These are phyloP conservation scores for Alternaria incomplexa DNA, from an alignment of 2,329 filamentous ascomycete species.

Conservation along the genomic window DNA sequence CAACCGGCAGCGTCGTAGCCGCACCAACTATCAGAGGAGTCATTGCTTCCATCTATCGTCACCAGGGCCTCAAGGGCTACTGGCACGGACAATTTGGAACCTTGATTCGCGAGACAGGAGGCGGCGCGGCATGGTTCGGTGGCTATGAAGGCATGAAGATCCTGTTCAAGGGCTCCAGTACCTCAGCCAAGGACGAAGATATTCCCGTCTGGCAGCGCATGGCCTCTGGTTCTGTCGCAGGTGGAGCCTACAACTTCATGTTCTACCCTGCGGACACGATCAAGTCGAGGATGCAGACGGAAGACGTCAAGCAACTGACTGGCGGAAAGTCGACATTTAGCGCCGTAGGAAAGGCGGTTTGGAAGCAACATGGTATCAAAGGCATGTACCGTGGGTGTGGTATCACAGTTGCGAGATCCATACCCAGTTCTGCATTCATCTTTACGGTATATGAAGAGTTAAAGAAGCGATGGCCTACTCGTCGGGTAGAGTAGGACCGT, in stretches of 20 bases:
- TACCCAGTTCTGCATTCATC: slow-evolving; percentile 96
- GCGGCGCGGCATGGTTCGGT: slow-evolving; percentile 90
- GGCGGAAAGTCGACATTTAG: slow-evolving; percentile 70
- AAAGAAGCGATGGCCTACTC: slow-evolving; percentile 58
- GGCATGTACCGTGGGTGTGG: slow-evolving; percentile 94
- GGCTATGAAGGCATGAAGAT: slow-evolving; percentile 63
- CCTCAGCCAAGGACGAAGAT: slow-evolving; percentile 55
- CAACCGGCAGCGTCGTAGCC: slow-evolving; percentile 49
- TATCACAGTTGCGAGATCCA: slow-evolving; percentile 85
- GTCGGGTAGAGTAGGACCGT: slow-evolving; percentile 7
- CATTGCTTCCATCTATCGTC: slow-evolving; percentile 78
- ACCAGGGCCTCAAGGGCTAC: slow-evolving; percentile 84
- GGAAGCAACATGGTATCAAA: slow-evolving; percentile 78
- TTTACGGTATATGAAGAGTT: slow-evolving; percentile 94
- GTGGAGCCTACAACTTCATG: slow-evolving; percentile 93
- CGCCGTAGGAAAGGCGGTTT: slow-evolving; percentile 74
- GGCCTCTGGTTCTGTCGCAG: slow-evolving; percentile 82
- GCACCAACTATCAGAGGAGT: slow-evolving; percentile 71
- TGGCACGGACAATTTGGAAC: slow-evolving; percentile 96
- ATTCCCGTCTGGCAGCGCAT: slow-evolving; percentile 88
- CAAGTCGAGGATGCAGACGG: slow-evolving; percentile 96
- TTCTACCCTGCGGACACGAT: slow-evolving; percentile 98
- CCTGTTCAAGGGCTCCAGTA: slow-evolving; percentile 65
- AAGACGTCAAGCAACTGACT: slow-evolving; percentile 65
- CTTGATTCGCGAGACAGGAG: slow-evolving; percentile 90